Evolutionary conservation across 2,329 filamentous ascomycete genomes (phyloP).

Genomic region (Phaeoacremonium minimum): DNA sequence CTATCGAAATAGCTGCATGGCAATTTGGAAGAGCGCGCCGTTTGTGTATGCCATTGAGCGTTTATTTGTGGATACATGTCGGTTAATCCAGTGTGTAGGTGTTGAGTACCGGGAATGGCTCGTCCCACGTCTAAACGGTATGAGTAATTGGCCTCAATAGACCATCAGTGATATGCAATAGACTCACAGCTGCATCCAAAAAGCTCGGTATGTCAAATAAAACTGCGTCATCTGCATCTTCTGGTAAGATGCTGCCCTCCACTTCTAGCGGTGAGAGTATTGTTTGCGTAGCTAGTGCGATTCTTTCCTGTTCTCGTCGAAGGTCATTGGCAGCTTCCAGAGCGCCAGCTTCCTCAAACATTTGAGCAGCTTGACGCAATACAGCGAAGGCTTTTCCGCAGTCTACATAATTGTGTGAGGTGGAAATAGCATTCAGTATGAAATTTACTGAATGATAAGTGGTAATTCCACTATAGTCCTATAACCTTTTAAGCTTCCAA

Average conservation of each 20-base stretch:
- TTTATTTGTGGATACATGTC: no score
- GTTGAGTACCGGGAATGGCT: neutral
- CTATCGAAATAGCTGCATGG: no score
- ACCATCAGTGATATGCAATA: no score
- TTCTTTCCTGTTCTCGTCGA: neutral
- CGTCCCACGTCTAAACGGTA: neutral
- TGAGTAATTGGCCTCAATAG: no score
- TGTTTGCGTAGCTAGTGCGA: neutral
- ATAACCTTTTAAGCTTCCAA: neutral
- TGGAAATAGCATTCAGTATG: neutral
- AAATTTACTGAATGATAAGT: neutral
- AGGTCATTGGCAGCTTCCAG: neutral
- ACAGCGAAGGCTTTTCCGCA: neutral
- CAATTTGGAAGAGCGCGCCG: no score
- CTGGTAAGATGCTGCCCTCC: neutral
- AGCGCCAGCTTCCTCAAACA: constrained; percentile 1
- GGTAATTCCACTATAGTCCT: neutral
- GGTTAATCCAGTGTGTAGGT: neutral
- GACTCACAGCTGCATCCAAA: constrained; percentile 4
- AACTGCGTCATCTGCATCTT: neutral
- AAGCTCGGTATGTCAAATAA: constrained; percentile 1
- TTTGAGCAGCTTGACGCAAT: neutral
- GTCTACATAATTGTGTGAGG: neutral
- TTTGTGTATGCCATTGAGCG: no score
- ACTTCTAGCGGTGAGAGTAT: neutral